phyloP scores from a whole-genome alignment of 805 yeast genomes.

The Candida takata region DNA sequence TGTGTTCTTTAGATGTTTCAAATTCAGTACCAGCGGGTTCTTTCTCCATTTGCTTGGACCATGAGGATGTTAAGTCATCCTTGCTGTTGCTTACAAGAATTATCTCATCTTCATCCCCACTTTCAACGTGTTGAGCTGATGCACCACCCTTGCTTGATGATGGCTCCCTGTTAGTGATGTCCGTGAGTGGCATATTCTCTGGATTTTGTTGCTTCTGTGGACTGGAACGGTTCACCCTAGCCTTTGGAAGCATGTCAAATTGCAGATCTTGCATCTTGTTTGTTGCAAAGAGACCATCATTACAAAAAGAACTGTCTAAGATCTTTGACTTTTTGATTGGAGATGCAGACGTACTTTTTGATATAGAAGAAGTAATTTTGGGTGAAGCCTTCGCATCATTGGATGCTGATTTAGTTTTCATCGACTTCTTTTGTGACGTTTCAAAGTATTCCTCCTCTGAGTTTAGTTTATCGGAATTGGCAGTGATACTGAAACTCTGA shows the following conservation, averaged over 20 bases:
- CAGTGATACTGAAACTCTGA: conserved; percentile 20
- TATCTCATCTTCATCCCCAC: conserved; percentile 16
- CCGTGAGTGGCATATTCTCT: conserved; percentile 6
- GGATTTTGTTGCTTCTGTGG: neutral
- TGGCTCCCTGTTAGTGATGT: conserved; percentile 11
- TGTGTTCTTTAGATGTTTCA: neutral
- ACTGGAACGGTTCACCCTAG: neutral
- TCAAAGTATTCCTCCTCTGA: conserved; percentile 14
- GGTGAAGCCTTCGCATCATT: conserved; percentile 4
- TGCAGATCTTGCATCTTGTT: conserved; percentile 8
- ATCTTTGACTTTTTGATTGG: conserved; percentile 15
- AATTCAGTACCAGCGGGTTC: neutral
- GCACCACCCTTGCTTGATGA: conserved; percentile 1
- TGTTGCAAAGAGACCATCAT: conserved; percentile 14
- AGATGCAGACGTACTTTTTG: conserved; percentile 4
- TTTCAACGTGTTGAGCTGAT: neutral
- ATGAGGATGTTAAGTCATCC: neutral
- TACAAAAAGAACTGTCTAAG: conserved; percentile 20
- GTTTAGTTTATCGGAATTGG: conserved; percentile 12
- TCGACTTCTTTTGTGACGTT: conserved; percentile 5
- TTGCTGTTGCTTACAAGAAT: conserved; percentile 21
- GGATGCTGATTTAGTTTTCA: conserved; percentile 1
- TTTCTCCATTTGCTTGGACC: neutral
- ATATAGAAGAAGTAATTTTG: conserved; percentile 3
- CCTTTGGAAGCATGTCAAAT: conserved; percentile 1